These are phyloP conservation scores for Actinomucor elegans DNA, from an alignment of 371 early-diverging fungal species.

Conservation along the genomic window DNA sequence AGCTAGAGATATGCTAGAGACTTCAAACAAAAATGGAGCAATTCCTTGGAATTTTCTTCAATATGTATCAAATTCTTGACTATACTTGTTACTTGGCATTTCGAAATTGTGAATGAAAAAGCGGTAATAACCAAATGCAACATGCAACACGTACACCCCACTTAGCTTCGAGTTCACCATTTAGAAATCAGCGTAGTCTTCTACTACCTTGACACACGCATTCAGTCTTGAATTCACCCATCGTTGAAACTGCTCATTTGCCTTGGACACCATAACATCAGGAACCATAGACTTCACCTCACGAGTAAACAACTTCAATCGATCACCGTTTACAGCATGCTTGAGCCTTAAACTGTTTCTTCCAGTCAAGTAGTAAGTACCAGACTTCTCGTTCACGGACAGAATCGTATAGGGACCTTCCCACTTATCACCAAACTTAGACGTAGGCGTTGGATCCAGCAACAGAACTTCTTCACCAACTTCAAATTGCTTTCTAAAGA, in stretches of 20 bases:
- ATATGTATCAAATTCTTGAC: too few relatives aligned
- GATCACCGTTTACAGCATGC: constrained; percentile 20
- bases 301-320: neutral
- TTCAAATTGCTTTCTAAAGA: neutral
- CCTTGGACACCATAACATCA: neutral
- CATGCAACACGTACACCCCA: too few relatives aligned
- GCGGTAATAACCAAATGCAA: too few relatives aligned
- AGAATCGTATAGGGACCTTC: constrained; percentile 13
- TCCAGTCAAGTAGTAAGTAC: constrained; percentile 13
- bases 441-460: neutral
- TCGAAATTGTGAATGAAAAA: too few relatives aligned
- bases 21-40: too few relatives aligned
- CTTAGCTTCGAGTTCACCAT: too few relatives aligned
- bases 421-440: constrained; percentile 20
- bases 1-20: too few relatives aligned
- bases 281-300: constrained; percentile 11
- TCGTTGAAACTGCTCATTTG: constrained; percentile 9
- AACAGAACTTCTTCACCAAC: constrained; percentile 19
- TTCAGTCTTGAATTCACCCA: too few relatives aligned
- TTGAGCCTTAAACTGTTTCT: neutral
- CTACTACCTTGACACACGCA: too few relatives aligned
- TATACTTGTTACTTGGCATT: too few relatives aligned
- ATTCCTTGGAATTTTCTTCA: too few relatives aligned
- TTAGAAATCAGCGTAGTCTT: too few relatives aligned
- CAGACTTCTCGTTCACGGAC: constrained; percentile 1